Conservation (phyloP, 1,139 yeast genomes). For the Blastobotrys capitulatus region DNA sequence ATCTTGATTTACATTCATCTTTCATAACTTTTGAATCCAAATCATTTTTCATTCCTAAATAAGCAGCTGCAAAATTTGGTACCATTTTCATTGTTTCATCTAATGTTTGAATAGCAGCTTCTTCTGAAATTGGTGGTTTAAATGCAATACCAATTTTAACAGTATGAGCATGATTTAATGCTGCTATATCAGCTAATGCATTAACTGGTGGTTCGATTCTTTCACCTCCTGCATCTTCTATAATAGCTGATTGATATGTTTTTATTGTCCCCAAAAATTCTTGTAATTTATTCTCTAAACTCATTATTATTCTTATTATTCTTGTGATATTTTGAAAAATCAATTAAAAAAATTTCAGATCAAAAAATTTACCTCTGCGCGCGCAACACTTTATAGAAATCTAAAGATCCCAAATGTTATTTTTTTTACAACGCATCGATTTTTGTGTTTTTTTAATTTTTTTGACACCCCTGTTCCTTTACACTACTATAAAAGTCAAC, state of each 20-base stretch:
- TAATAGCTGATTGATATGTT: constrained; percentile 3
- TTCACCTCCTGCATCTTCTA: background rate
- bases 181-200: constrained; percentile 54
- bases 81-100: constrained; percentile 42
- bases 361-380: background rate
- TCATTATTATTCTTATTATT: background rate
- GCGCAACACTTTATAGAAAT: background rate
- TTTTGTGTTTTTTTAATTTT: background rate
- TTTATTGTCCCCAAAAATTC: background rate
- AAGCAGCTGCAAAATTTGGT: constrained; percentile 19
- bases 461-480: background rate
- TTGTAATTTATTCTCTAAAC: background rate
- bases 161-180: constrained; percentile 66
- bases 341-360: no score
- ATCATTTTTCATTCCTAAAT: constrained; percentile 14
- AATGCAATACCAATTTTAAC: constrained; percentile 76
- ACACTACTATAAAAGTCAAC: background rate
- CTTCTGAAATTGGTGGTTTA: constrained; percentile 50
- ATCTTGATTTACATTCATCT: constrained; percentile 8
- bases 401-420: background rate
- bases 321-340: background rate
- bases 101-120: constrained; percentile 51
- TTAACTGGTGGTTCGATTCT: constrained; percentile 29
- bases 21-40: constrained; percentile 15
- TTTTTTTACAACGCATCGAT: constrained; percentile 1